phyloP scores from a whole-genome alignment of 306 rosid species.

The Pyrus communis region DNA sequence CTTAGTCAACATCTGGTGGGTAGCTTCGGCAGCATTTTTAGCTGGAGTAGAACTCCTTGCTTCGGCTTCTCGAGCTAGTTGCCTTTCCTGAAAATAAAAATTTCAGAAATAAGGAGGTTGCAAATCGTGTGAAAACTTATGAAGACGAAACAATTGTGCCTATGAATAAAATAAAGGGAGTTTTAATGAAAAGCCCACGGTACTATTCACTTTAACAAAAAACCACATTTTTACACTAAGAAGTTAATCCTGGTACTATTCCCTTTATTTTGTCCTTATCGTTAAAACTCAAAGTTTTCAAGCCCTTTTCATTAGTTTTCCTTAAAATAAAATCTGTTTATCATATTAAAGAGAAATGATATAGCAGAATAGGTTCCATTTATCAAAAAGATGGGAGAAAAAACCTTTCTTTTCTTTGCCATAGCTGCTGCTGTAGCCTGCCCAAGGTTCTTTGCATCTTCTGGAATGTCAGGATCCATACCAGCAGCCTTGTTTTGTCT shows the following conservation, averaged over 20 bases:
- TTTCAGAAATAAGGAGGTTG: not conserved
- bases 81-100: slow-evolving; percentile 4
- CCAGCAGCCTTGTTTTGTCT: slow-evolving; percentile 5
- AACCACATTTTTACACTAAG: too few relatives aligned
- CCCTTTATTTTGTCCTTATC: too few relatives aligned
- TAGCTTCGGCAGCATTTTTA: slow-evolving; percentile 11
- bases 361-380: not conserved
- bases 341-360: not conserved
- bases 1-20: not conserved
- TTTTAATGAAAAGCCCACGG: too few relatives aligned
- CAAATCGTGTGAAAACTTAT: not conserved
- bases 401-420: slow-evolving; percentile 3
- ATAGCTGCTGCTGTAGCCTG: not conserved
- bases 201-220: too few relatives aligned
- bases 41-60: not conserved
- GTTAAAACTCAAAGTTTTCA: too few relatives aligned
- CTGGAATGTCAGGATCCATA: not conserved
- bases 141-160: not conserved
- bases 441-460: not conserved
- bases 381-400: too few relatives aligned
- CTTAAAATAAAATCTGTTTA: not conserved
- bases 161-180: not conserved
- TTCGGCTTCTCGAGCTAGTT: not conserved
- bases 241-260: too few relatives aligned
- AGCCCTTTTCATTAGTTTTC: too few relatives aligned